Evolutionary conservation across 441 rosid genomes (phyloP), one percentile per base, ranked within the genome.

Genomic region (Brassica hybrid): DNA sequence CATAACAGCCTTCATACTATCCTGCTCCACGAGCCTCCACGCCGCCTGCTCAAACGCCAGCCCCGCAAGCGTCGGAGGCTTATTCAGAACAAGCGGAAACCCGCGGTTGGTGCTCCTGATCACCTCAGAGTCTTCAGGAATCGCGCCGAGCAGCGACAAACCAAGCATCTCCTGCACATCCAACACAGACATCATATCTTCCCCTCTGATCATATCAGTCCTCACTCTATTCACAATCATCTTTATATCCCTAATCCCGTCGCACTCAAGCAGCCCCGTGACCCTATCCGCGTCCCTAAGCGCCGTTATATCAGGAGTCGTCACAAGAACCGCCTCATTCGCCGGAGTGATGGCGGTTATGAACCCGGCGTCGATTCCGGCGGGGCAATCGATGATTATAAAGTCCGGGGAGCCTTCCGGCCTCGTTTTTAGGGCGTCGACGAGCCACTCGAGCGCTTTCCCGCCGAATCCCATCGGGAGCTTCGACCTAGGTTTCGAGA

Each of bases 111-210:
- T 93, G 79, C 98, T 94, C 81, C 97, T 82, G 13, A 94, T 87
- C 68, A 93, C 98, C 85, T 93, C 99, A 0, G 96, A 81, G 77
- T 95, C 99, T 81, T 93, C 99, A 0, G 98, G 99, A 56, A 95
- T 93, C 54, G 85, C 95, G 0, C 98, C 98, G n/a, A 95, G 78
- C 77, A 95, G 84, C 0, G 96, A 80, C 79, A 95, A 72, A 0
- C 99, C 99, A 76, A 95, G 73, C 98, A 91, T 93, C 80, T 95
- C 99, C 82, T 95, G 99, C 73, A 95, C 90, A 66, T 95, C 98
- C 11, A 95, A 83, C 76, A 95, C 96, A 3, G 96, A 95, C 99
- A 95, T 93, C 99, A 93, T 95, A 81, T 93, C 99, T 66, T 95
- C 98, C 10, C 99, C 99, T 74, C 78, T 91, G n/a, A 95, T 95